A percentile compares a stretch with the other conserved stretches of the same genome.
Evolutionary conservation across 495 filamentous ascomycete species (phyloP).

Genomic region (Penicillium canescens): DNA sequence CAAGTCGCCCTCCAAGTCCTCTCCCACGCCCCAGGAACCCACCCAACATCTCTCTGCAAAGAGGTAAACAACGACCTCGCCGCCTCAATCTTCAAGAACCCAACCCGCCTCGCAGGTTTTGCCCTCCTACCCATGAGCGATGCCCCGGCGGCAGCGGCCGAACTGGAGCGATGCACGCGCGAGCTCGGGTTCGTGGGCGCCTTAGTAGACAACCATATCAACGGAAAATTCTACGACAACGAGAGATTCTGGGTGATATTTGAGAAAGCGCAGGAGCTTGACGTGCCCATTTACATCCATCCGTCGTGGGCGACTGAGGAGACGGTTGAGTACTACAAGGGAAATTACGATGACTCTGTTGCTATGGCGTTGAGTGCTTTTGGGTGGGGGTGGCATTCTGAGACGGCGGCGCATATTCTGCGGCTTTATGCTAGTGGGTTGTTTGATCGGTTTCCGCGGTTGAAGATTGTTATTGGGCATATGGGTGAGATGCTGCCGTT

Average conservation of each 20-base stretch:
- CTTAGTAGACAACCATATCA: conserved; percentile 54
- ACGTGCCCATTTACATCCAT: conserved; percentile 61
- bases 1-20: conserved; percentile 56
- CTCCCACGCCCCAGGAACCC: conserved; percentile 48
- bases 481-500: conserved; percentile 49
- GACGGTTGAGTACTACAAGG: conserved; percentile 30
- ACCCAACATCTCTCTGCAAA: conserved; percentile 31
- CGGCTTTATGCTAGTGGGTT: conserved; percentile 41
- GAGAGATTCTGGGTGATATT: conserved; percentile 46
- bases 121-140: conserved; percentile 52
- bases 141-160: conserved; percentile 43
- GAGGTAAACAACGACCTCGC: conserved; percentile 15
- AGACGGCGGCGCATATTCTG: conserved; percentile 46
- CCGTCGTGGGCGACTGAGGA: conserved; percentile 43
- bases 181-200: conserved; percentile 56
- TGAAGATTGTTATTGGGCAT: conserved; percentile 50
- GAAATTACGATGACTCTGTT: conserved; percentile 34
- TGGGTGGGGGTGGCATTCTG: conserved; percentile 47
- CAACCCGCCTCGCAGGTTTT: conserved; percentile 53
- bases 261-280: conserved; percentile 46
- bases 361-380: conserved; percentile 34
- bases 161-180: conserved; percentile 47
- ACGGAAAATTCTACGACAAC: conserved; percentile 50
- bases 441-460: conserved; percentile 49
- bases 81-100: conserved; percentile 41